A percentile compares a stretch with the other conserved stretches of the same genome.
These are phyloP conservation scores for Solanum hybrid DNA, from an alignment of 305 asterid species.

Conservation along the genomic window DNA sequence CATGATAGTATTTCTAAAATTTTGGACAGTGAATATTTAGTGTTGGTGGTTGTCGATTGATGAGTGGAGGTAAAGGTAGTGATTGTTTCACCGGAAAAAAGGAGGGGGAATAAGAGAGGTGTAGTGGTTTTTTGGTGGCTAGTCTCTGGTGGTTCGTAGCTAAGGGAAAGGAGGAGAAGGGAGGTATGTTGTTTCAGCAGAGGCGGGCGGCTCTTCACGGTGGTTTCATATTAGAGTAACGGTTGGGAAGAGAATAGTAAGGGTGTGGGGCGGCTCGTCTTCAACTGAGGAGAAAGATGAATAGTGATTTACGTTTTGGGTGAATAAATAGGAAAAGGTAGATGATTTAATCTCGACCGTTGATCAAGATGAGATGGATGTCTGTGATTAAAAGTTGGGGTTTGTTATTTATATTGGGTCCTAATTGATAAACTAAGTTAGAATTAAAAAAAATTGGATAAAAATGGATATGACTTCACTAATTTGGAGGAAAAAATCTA, in stretches of 20 bases:
- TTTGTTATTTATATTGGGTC: not conserved
- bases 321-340: too few relatives aligned
- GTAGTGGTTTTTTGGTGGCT: not conserved
- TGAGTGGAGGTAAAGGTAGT: not conserved
- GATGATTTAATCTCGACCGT: not conserved
- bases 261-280: not conserved
- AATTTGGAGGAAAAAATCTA: not conserved
- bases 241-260: not conserved
- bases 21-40: not conserved
- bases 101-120: not conserved
- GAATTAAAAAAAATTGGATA: too few relatives aligned
- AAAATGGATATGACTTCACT: not conserved
- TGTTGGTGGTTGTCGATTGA: not conserved
- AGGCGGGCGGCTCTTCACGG: not conserved
- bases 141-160: not conserved
- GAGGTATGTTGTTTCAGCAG: not conserved
- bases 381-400: not conserved
- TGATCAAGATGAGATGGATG: not conserved
- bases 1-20: not conserved
- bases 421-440: not conserved
- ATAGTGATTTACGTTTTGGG: not conserved
- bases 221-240: not conserved
- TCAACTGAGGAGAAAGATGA: not conserved
- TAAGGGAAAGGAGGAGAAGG: not conserved
- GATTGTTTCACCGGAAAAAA: too few relatives aligned